A percentile compares a stretch with the other conserved stretches of the same genome.
phyloP scores from a whole-genome alignment of 2,329 filamentous ascomycete species.

The Byssothecium circinans region DNA sequence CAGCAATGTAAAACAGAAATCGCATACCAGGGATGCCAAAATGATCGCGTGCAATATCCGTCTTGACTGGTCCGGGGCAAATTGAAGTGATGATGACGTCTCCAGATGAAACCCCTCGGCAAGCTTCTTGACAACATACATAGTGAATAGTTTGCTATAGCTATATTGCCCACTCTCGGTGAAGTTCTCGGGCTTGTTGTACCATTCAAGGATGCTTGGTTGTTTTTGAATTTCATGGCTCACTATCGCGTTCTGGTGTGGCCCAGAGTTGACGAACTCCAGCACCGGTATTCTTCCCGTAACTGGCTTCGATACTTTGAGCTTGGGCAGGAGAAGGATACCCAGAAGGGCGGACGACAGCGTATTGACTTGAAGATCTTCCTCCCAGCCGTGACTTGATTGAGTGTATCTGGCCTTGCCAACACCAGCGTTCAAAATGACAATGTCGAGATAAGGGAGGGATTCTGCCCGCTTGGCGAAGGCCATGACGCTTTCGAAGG shows the following conservation, averaged over 20 bases:
- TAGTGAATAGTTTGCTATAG: constrained; percentile 40
- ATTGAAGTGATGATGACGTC: constrained; percentile 42
- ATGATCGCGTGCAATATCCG: constrained; percentile 35
- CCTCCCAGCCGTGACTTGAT: constrained; percentile 43
- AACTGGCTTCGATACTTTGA: constrained; percentile 29
- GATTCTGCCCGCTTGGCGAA: constrained; percentile 33
- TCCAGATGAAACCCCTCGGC: constrained; percentile 26
- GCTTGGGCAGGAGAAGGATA: constrained; percentile 51
- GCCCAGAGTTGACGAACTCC: constrained; percentile 39
- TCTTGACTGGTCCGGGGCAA: constrained; percentile 37
- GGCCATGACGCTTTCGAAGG: constrained; percentile 35
- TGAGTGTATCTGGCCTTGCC: constrained; percentile 23
- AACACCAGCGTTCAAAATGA: constrained; percentile 46
- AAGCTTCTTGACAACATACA: constrained; percentile 35
- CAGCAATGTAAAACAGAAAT: constrained; percentile 19
- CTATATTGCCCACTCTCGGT: constrained; percentile 30
- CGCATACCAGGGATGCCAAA: constrained; percentile 26
- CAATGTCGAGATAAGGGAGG: constrained; percentile 42
- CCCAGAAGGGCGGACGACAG: constrained; percentile 59
- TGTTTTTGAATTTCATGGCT: constrained; percentile 19
- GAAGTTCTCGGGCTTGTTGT: constrained; percentile 34
- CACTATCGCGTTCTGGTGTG: constrained; percentile 31
- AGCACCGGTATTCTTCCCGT: constrained; percentile 30
- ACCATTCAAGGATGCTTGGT: constrained; percentile 31
- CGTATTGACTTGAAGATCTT: constrained; percentile 60